Base-by-base conservation (phyloP, 352 stramenopile species). In the Phytophthora citrophthora region DNA sequence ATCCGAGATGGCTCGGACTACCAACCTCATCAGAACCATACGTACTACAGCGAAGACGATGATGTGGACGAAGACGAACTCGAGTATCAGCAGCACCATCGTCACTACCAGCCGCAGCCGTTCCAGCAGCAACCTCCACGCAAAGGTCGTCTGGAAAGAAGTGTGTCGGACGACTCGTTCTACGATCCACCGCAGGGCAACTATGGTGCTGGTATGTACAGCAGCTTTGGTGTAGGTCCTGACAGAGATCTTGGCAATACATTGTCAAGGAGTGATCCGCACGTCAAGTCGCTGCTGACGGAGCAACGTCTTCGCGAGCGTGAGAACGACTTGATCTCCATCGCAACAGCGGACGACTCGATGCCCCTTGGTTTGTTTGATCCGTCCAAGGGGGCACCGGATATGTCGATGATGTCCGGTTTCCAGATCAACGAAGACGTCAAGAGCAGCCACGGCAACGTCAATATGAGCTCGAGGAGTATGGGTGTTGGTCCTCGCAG, bases 281-380 rank as follows among this genome's bases (percentile, higher is more conserved):
- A 80, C n/a, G 69, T 76, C 53, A 88, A 87, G 60, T 83, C 83
- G 4, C 47, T 90, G 40, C 56, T 90, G 29, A 82, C 70, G 8
- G 83, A 90, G 23, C 79, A 90, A 57, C 83, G 81, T 7, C 77
- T 88, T n/a, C 81, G 73, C 47, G 74, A 86, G 43, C 72, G 74
- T 13, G 76, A 89, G 74, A 82, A 86, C 45, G 83, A 90, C 51
- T 48, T 83, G 9, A 80, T 83, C 40, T 90, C 83, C 27, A 74
- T 78, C 61, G 76, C 64, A 7, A 81, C 76, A 1, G 76, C 78
- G 1, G 83, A 90, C 43, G 76, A 83, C 40, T 69, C 79, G 38
- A 56, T 76, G 34, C 67, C 78, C 11, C 48, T 81, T 11, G 58
- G 57, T 5, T 46, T 72, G 50, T 70, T 80, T 13, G 68, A 78